Evolutionary conservation across 495 filamentous ascomycete species (phyloP).

Genomic region (Annulohypoxylon stygium): DNA sequence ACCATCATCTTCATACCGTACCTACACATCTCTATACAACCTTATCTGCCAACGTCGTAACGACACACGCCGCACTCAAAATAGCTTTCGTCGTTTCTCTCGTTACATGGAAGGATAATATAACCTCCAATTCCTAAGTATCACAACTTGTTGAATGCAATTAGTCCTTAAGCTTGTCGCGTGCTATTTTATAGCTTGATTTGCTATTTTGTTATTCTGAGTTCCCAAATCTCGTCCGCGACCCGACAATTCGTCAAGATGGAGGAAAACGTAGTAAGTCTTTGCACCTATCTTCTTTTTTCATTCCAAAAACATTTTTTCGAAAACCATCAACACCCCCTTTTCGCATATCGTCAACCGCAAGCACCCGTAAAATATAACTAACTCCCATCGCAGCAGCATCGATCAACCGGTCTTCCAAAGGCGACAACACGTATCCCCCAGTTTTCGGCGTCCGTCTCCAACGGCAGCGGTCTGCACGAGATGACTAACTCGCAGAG

Average conservation of each 20-base stretch:
- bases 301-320: no score
- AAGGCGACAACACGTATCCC: conserved; percentile 31
- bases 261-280: conserved; percentile 60
- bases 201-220: conserved; percentile 51
- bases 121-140: conserved; percentile 10
- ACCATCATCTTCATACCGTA: no score
- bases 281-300: neutral
- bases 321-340: neutral
- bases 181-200: conserved; percentile 48
- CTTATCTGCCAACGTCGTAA: conserved; percentile 29
- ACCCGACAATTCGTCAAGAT: conserved; percentile 54
- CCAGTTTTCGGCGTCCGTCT: conserved; percentile 30
- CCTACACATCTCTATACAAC: neutral
- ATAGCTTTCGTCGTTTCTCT: conserved; percentile 10
- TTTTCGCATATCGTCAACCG: neutral
- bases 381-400: conserved; percentile 28
- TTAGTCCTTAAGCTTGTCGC: conserved; percentile 19
- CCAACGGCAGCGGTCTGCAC: conserved; percentile 45
- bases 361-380: neutral
- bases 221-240: conserved; percentile 48
- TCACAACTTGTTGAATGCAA: conserved; percentile 18
- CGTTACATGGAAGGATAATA: conserved; percentile 20
- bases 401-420: conserved; percentile 34
- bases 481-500: conserved; percentile 70
- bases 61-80: conserved; percentile 12